These are phyloP conservation scores for Crinitomyces ghanaensis DNA, from an alignment of 805 yeast genomes.

Conservation along the genomic window DNA sequence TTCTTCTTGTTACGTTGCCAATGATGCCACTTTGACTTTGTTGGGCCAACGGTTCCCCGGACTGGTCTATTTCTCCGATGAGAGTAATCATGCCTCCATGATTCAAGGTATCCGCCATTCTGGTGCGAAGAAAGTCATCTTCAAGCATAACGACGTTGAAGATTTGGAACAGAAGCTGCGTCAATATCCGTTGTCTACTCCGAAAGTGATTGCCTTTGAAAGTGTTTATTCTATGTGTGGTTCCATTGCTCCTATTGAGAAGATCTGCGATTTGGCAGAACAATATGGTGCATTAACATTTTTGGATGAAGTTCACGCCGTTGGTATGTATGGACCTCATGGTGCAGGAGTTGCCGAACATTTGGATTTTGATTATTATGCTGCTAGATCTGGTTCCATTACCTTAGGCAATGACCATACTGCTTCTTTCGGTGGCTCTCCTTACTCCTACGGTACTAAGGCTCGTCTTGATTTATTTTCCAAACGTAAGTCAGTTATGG, in stretches of 20 bases:
- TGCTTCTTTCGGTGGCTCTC: too few relatives aligned
- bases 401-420: constrained; percentile 24
- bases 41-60: constrained; percentile 86
- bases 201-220: constrained; percentile 94
- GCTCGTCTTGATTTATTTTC: neutral
- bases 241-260: constrained; percentile 85
- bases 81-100: constrained; percentile 95
- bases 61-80: constrained; percentile 86
- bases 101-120: constrained; percentile 92
- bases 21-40: constrained; percentile 85
- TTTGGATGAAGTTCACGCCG: constrained; percentile 97
- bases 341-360: constrained; percentile 99
- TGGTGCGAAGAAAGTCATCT: constrained; percentile 74
- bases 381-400: constrained; percentile 35
- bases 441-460: constrained; percentile 21
- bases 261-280: constrained; percentile 90
- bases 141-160: constrained; percentile 77
- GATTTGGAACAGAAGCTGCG: constrained; percentile 75
- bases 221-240: constrained; percentile 98
- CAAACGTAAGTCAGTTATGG: constrained; percentile 58
- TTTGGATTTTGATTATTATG: constrained; percentile 74
- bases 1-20: constrained; percentile 92
- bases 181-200: constrained; percentile 72
- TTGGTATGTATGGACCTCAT: constrained; percentile 97
- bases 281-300: constrained; percentile 96